These are phyloP conservation scores for Scedosporium aurantiacum DNA, from an alignment of 2,329 filamentous ascomycete species.

Conservation along the genomic window DNA sequence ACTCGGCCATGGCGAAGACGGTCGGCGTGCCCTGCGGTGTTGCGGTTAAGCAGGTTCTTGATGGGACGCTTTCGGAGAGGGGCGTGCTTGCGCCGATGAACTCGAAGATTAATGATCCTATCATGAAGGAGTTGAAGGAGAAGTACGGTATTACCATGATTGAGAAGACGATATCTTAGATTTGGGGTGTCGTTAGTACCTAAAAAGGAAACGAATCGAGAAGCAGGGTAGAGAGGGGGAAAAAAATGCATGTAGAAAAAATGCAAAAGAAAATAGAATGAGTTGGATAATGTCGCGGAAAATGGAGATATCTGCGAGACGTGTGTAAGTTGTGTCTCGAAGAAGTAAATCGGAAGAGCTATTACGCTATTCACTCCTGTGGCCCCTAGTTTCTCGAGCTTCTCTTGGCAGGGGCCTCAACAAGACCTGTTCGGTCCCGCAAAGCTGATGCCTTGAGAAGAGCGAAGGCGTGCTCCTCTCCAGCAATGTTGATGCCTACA, in stretches of 20 bases:
- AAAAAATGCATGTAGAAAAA: background rate
- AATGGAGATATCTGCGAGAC: background rate
- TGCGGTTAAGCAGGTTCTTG: slow-evolving; percentile 67
- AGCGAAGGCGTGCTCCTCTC: no score
- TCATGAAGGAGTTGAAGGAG: slow-evolving; percentile 69
- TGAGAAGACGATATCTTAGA: slow-evolving; percentile 49
- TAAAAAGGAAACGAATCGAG: no score
- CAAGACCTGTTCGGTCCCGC: no score
- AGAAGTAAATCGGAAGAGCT: no score
- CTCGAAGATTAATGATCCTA: slow-evolving; percentile 56
- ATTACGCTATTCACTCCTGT: no score
- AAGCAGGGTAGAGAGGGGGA: background rate
- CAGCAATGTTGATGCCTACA: no score
- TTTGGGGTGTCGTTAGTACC: background rate
- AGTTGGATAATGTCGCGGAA: background rate
- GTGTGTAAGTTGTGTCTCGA: background rate
- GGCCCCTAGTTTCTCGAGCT: no score
- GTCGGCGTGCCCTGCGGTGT: slow-evolving; percentile 57
- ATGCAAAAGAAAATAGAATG: background rate
- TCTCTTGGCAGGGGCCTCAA: no score
- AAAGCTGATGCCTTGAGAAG: no score
- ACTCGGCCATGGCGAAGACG: slow-evolving; percentile 73
- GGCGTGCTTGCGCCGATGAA: slow-evolving; percentile 70
- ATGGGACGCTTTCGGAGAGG: slow-evolving; percentile 61
- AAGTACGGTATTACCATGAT: slow-evolving; percentile 64